phyloP scores from a whole-genome alignment of 164 flowering plant species.

The Stephania japonica region DNA sequence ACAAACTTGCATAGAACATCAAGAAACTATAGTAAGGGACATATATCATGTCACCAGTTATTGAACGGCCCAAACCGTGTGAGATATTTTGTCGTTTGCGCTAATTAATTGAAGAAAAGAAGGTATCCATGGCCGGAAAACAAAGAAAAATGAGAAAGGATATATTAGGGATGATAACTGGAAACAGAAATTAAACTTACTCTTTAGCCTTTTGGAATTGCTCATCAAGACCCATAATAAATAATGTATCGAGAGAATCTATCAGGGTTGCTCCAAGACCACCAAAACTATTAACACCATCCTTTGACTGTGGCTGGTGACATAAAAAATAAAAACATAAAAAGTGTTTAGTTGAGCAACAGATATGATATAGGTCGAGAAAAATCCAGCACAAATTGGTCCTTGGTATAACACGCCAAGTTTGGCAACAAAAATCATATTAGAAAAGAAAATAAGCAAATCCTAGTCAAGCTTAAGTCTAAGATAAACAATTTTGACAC shows the following conservation, averaged over 20 bases:
- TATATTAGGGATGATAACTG: not conserved
- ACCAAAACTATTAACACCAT: slow-evolving; percentile 91
- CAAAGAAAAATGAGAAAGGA: not conserved
- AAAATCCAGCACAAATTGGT: not conserved
- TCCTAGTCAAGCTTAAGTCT: slow-evolving; percentile 1
- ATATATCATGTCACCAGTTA: not conserved
- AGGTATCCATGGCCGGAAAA: not conserved
- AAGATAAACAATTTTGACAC: not conserved
- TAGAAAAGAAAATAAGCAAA: not conserved
- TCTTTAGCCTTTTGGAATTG: slow-evolving; percentile 89
- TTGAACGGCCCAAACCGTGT: not conserved
- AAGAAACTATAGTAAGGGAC: not conserved
- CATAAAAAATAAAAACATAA: not conserved
- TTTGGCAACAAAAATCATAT: not conserved
- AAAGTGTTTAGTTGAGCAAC: not conserved
- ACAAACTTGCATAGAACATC: not conserved
- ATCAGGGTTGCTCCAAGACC: slow-evolving; percentile 96
- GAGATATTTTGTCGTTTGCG: not conserved
- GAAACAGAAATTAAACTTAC: slow-evolving; percentile 41
- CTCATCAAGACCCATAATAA: slow-evolving; percentile 92
- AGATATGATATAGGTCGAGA: not conserved
- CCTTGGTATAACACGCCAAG: not conserved
- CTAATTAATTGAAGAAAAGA: not conserved
- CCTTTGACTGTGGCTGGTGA: slow-evolving; percentile 82
- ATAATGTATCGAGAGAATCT: slow-evolving; percentile 92